phyloP scores from a whole-genome alignment of 495 filamentous ascomycete species.

The Xylaria acuta region DNA sequence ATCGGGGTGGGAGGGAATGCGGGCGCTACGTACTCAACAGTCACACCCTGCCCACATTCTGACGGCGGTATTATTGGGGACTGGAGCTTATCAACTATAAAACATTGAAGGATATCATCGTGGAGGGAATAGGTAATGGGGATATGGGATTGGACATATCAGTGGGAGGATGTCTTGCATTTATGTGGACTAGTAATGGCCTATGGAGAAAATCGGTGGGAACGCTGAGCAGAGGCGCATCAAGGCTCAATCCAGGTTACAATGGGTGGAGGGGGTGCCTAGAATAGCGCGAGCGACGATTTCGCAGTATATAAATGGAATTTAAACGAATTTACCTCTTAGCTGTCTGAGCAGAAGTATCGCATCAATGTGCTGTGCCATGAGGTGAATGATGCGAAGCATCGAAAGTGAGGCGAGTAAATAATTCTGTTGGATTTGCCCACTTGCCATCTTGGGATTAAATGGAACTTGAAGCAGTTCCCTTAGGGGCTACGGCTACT shows the following conservation, averaged over 20 bases:
- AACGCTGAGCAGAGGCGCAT: neutral
- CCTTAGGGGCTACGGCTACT: too few species aligned
- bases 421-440: neutral
- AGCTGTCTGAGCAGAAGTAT: neutral
- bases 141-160: neutral
- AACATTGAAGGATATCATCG: neutral
- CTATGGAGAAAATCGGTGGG: neutral
- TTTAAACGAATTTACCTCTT: too few species aligned
- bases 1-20: too few species aligned
- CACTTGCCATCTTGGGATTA: constrained; percentile 3
- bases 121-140: neutral
- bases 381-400: neutral
- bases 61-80: neutral
- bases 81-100: neutral
- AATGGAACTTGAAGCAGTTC: neutral
- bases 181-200: neutral
- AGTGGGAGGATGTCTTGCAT: neutral
- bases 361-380: neutral
- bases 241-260: neutral
- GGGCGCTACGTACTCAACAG: neutral
- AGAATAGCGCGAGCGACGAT: neutral
- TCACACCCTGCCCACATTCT: too few species aligned
- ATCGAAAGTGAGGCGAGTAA: constrained; percentile 3
- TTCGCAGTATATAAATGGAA: neutral
- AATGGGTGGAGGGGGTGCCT: neutral